A percentile compares a stretch with the other conserved stretches of the same genome.
Conservation (phyloP, 192 early-diverging fungal genomes). For the Coemansia sp. region DNA sequence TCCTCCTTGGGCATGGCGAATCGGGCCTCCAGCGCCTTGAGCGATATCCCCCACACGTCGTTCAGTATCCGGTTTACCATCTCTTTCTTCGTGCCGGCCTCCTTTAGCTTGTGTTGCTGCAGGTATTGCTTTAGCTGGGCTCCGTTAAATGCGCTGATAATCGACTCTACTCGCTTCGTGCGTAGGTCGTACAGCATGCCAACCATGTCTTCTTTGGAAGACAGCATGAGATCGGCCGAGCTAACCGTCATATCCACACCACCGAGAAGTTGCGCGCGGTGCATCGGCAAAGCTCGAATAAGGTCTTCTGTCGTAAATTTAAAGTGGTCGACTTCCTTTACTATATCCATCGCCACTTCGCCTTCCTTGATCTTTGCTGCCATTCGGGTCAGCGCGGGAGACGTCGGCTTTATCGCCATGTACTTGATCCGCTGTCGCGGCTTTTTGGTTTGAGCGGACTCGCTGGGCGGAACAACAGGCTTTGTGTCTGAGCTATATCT, state of each 20-base stretch:
- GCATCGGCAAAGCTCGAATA: conserved; percentile 18
- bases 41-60: conserved; percentile 37
- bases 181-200: conserved; percentile 17
- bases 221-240: conserved; percentile 1
- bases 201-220: conserved; percentile 11
- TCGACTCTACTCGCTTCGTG: conserved; percentile 2
- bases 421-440: background rate
- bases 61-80: conserved; percentile 33
- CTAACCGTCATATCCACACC: background rate
- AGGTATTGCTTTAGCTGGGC: conserved; percentile 36
- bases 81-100: conserved; percentile 19
- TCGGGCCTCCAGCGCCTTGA: conserved; percentile 9
- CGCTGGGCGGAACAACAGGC: background rate
- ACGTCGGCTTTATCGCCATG: conserved; percentile 19
- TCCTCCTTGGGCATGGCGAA: conserved; percentile 7
- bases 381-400: conserved; percentile 28
- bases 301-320: conserved; percentile 34
- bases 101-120: conserved; percentile 4
- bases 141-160: conserved; percentile 14
- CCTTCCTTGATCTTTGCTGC: conserved; percentile 11
- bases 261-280: conserved; percentile 7
- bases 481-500: background rate
- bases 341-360: background rate
- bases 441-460: background rate
- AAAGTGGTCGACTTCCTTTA: conserved; percentile 24